Conservation (phyloP, 2,329 filamentous ascomycete species). For the Zopfia rhizophila region DNA sequence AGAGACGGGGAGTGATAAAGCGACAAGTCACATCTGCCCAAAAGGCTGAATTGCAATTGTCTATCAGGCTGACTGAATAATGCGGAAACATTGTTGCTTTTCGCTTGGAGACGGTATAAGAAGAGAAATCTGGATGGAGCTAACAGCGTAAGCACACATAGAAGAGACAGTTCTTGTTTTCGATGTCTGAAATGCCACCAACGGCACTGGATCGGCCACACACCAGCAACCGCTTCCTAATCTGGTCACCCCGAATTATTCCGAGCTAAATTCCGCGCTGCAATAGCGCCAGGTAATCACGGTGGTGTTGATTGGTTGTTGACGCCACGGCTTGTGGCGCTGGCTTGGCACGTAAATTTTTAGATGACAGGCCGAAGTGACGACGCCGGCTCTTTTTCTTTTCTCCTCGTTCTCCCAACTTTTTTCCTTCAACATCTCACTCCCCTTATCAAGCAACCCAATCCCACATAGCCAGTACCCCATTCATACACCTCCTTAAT, state of each 20-base stretch:
- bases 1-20: not conserved
- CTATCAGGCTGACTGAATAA: constrained; percentile 3
- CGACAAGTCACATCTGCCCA: constrained; percentile 3
- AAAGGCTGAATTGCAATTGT: no score
- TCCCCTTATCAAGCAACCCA: constrained; percentile 16
- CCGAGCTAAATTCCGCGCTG: no score
- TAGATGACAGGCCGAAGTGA: no score
- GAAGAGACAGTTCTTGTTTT: constrained; percentile 1
- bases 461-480: constrained; percentile 25
- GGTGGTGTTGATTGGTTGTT: constrained; percentile 8
- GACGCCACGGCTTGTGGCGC: constrained; percentile 18
- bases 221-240: no score
- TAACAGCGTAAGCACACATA: not conserved
- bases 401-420: constrained; percentile 32
- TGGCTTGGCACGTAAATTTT: no score
- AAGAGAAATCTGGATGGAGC: no score
- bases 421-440: constrained; percentile 35
- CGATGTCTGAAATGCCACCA: no score
- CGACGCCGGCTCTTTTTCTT: no score
- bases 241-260: no score
- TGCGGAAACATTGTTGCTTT: constrained; percentile 4
- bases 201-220: no score
- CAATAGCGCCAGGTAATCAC: no score
- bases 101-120: no score
- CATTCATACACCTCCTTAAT: constrained; percentile 25